These are phyloP conservation scores for Papiliotrema fonsecae DNA, from an alignment of 1,284 basidiomycete species.

Conservation along the genomic window DNA sequence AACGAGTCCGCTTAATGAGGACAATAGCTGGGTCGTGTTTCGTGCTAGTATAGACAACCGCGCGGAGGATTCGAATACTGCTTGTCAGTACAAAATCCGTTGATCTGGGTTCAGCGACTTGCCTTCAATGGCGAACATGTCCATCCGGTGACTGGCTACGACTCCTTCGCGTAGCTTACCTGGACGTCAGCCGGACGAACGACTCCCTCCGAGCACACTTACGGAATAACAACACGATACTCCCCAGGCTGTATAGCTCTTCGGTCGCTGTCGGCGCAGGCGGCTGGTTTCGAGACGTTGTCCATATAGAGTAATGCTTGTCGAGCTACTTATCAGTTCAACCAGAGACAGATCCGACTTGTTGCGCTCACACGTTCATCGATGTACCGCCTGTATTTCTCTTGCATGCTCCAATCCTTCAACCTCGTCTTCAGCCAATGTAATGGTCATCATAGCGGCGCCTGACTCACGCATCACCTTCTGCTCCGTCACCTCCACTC, in stretches of 20 bases:
- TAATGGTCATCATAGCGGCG: too few species aligned
- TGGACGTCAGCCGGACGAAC: constrained; percentile 6
- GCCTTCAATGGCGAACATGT: constrained; percentile 45
- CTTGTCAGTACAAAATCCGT: too few species aligned
- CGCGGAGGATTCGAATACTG: constrained; percentile 44
- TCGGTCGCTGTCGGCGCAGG: constrained; percentile 10
- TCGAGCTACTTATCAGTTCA: constrained; percentile 32
- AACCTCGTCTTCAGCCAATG: constrained; percentile 19
- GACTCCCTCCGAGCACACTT: constrained; percentile 5
- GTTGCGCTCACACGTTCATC: too few species aligned
- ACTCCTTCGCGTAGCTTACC: constrained; percentile 47
- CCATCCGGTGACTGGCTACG: constrained; percentile 37
- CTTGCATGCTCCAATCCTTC: constrained; percentile 38
- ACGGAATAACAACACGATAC: constrained; percentile 42
- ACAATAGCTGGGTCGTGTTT: constrained; percentile 36
- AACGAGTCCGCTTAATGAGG: constrained; percentile 39
- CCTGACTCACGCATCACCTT: constrained; percentile 41
- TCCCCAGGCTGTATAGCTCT: constrained; percentile 33
- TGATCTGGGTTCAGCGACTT: background rate
- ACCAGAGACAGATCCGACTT: too few species aligned
- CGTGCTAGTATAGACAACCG: constrained; percentile 35
- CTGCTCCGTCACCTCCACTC: constrained; percentile 40
- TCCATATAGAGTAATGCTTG: constrained; percentile 24
- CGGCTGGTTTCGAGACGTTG: constrained; percentile 11
- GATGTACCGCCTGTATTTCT: constrained; percentile 39